Conservation (phyloP, 192 early-diverging fungal genomes). For the Coemansia sp. region DNA sequence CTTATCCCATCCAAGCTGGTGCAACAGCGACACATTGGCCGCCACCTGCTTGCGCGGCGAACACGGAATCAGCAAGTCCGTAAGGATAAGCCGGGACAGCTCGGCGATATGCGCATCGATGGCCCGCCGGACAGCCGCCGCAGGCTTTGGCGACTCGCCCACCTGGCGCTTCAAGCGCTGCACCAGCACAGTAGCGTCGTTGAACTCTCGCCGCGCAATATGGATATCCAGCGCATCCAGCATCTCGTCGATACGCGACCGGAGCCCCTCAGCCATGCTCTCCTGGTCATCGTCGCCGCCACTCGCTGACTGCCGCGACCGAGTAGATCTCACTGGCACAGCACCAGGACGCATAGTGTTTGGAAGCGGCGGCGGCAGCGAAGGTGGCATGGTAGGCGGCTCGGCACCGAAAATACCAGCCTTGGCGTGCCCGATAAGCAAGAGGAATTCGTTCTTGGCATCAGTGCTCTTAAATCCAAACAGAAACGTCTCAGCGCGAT, state of each 20-base stretch:
- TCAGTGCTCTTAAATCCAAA: conserved; percentile 55
- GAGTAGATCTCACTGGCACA: not conserved
- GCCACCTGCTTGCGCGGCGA: conserved; percentile 80
- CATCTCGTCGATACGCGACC: conserved; percentile 62
- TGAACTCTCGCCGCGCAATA: conserved; percentile 91
- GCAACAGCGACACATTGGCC: conserved; percentile 75
- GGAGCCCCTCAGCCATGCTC: conserved; percentile 9
- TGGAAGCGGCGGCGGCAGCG: conserved; percentile 20
- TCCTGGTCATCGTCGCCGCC: conserved; percentile 22
- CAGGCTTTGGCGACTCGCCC: conserved; percentile 22
- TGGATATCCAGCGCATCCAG: conserved; percentile 89
- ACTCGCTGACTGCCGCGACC: conserved; percentile 12
- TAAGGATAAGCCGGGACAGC: conserved; percentile 58
- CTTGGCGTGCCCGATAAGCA: conserved; percentile 51
- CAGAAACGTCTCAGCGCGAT: conserved; percentile 79
- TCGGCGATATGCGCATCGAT: conserved; percentile 42
- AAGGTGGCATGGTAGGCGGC: conserved; percentile 17
- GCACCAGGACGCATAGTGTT: conserved; percentile 4
- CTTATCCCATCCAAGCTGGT: conserved; percentile 63
- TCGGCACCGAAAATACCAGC: conserved; percentile 43
- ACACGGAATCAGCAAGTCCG: conserved; percentile 79
- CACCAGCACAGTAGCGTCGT: conserved; percentile 65
- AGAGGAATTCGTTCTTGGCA: conserved; percentile 47
- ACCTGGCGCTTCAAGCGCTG: conserved; percentile 28
- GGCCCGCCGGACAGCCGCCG: conserved; percentile 29